These are phyloP conservation scores for Zopfia rhizophila DNA, from an alignment of 2,329 filamentous ascomycete genomes.

Conservation along the genomic window DNA sequence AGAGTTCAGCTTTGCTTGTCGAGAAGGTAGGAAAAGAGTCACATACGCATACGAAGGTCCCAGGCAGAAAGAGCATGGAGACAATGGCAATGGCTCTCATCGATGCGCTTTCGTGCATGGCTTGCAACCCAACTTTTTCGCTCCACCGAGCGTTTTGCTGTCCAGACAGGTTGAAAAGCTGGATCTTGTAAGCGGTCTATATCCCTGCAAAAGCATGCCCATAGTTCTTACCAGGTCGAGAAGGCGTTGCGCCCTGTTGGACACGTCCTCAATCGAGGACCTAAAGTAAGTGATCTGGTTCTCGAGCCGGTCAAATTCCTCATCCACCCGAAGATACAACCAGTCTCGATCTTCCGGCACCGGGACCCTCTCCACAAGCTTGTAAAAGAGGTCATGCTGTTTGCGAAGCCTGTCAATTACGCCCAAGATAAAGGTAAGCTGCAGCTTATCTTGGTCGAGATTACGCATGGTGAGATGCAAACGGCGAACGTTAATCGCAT, in stretches of 20 bases:
- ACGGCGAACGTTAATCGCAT: constrained; percentile 11
- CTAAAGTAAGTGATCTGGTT: constrained; percentile 15
- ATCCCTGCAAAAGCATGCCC: background rate
- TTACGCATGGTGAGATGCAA: constrained; percentile 18
- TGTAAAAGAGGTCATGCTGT: constrained; percentile 17
- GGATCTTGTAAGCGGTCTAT: no score
- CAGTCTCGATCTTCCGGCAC: constrained; percentile 9
- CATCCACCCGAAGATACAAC: constrained; percentile 9
- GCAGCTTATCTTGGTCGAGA: constrained; percentile 21
- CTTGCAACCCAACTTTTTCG: constrained; percentile 15
- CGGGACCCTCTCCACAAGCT: constrained; percentile 1
- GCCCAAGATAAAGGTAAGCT: constrained; percentile 18
- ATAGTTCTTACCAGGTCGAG: constrained; percentile 11
- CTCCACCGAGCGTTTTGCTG: constrained; percentile 16
- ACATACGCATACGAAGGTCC: constrained; percentile 6
- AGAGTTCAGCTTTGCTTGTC: background rate
- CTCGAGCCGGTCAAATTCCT: constrained; percentile 13
- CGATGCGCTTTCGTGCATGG: constrained; percentile 19
- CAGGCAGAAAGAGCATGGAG: constrained; percentile 12
- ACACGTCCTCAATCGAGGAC: constrained; percentile 12
- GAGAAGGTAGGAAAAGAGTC: background rate
- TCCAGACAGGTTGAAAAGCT: constrained; percentile 9
- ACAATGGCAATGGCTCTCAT: constrained; percentile 18
- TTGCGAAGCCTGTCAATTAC: constrained; percentile 19
- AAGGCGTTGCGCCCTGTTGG: constrained; percentile 6